Evolutionary conservation across 768 basidiomycete species (phyloP).

Genomic region (Calocera viscosa): DNA sequence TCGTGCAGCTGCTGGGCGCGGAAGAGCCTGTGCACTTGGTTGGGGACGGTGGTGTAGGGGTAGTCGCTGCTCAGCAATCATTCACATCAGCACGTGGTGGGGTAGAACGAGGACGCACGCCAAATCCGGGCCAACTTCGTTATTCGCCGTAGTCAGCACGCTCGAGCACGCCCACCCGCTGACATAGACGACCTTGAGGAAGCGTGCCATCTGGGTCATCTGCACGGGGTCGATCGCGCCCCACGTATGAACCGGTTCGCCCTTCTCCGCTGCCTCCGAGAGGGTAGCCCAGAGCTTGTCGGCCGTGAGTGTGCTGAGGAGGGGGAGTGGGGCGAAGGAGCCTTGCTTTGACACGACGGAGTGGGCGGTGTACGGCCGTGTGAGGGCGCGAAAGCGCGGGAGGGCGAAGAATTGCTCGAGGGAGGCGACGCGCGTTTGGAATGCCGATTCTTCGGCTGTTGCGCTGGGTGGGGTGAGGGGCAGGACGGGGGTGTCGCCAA

Average conservation of each 20-base stretch:
- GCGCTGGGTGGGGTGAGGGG: conserved; percentile 47
- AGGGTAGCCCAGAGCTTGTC: conserved; percentile 72
- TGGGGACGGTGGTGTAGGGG: conserved; percentile 91
- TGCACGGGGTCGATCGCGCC: conserved; percentile 89
- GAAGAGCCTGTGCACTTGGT: conserved; percentile 84
- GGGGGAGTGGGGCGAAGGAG: conserved; percentile 61
- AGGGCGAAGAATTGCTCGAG: conserved; percentile 61
- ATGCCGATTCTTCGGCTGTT: conserved; percentile 45
- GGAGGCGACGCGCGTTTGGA: conserved; percentile 48
- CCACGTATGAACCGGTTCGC: conserved; percentile 74
- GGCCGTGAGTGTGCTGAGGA: conserved; percentile 64
- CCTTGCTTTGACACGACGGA: conserved; percentile 84
- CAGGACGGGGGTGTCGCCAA: conserved; percentile 23
- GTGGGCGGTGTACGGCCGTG: conserved; percentile 67
- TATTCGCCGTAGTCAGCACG: conserved; percentile 75
- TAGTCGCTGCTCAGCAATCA: conserved; percentile 50
- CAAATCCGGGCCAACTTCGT: conserved; percentile 85
- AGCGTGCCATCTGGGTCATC: conserved; percentile 85
- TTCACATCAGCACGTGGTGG: not conserved
- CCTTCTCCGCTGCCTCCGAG: conserved; percentile 45
- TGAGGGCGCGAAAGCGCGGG: conserved; percentile 59
- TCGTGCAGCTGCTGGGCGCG: conserved; percentile 88
- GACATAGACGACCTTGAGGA: conserved; percentile 82
- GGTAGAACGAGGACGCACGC: conserved; percentile 36
- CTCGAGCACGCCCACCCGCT: conserved; percentile 86